Base-by-base conservation (phyloP, 1,284 basidiomycete species). In the Anthracocystis panici-leucophaei region DNA sequence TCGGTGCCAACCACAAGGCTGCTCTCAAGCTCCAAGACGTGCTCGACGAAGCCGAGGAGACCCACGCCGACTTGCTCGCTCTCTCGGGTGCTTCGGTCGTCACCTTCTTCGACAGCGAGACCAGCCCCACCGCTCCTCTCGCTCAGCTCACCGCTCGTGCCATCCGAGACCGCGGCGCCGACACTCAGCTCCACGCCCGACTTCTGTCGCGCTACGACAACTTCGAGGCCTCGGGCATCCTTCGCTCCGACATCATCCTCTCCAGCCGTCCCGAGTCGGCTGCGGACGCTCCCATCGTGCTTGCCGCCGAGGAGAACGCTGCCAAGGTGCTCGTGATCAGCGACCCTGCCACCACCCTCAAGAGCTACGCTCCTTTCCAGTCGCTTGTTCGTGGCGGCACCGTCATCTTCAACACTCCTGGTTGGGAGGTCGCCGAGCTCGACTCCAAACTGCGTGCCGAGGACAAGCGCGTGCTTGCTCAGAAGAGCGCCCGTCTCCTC, bases 201-300 rank as follows among this genome's bases (percentile, higher is more conserved):
- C 61, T 82, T n/a, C 65, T 83, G 27, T 69, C 81, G 48, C 82
- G 83, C 60, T 82, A 61, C 76, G 83, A 85, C 75, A 84, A 83
- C 70, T 85, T 76, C 56, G 77, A 73, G 49, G 78, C 78, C 3
- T 67, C 76, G 38, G 82, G 82, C 35, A 67, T 82, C 18, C 71
- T 83, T 20, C 80, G 83, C 40, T 69, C 78, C 48, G 83, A 84
- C 65, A 51, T 84, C 38, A 67, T 84, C 51, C 31, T 80, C 20
- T 68, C 77, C 21, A 67, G 71, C 48, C 77, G 76, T 14, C 71
- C 71, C 23, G 72, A 75, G 52, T 65, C 74, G 33, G 71, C 66
- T 21, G 57, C 70, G 5, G 77, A 79, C 18, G 69, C 80, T 23
- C 83, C 83, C 16, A 70, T 84, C 35, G 67, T 75, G 10, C 68